Evolutionary conservation across 768 basidiomycete species (phyloP).

Genomic region (Phaeolepiota aurea): DNA sequence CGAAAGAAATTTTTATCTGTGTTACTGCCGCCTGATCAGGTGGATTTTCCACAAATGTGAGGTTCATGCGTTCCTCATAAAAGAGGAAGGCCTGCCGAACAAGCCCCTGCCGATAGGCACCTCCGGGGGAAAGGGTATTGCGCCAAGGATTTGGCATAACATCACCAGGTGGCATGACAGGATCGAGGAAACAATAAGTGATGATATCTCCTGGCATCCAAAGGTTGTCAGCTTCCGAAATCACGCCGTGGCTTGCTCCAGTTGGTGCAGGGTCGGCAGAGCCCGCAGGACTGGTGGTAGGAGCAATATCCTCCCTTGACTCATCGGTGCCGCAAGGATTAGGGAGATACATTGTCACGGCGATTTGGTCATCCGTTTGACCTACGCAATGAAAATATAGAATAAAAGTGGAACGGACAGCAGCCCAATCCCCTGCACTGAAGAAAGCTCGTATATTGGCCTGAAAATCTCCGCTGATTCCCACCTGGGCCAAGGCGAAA

Average conservation of each 20-base stretch:
- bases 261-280: neutral
- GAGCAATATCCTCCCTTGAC: neutral
- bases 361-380: neutral
- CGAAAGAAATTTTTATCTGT: neutral
- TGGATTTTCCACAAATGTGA: neutral
- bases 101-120: neutral
- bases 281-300: no score
- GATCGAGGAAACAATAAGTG: neutral
- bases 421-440: neutral
- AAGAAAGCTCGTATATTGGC: neutral
- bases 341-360: neutral
- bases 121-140: neutral
- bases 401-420: neutral
- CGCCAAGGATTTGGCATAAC: neutral
- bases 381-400: neutral
- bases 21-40: neutral
- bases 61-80: neutral
- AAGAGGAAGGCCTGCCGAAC: neutral
- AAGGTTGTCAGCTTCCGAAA: neutral
- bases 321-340: neutral
- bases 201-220: neutral
- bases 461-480: neutral
- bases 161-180: neutral
- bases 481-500: neutral
- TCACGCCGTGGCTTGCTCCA: neutral